Evolutionary conservation across 1,139 yeast genomes (phyloP), one percentile per base, ranked within the genome.

Genomic region (Hansenula lynferdii): DNA sequence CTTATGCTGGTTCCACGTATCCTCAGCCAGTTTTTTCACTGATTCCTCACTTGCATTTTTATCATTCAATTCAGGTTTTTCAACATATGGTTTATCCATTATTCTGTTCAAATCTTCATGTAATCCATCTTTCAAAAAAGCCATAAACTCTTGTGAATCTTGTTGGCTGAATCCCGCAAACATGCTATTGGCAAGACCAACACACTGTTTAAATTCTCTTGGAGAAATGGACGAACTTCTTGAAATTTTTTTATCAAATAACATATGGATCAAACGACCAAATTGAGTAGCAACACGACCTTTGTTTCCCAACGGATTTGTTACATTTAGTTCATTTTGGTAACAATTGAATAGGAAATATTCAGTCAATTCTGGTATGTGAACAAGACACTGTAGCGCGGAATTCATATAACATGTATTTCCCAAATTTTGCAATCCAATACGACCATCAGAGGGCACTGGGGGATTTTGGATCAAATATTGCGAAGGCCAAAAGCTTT

Each of bases 341-440:
- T 69, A 85, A n/a, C 75, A 67, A 38, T 76, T 73, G 53, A 75
- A 77, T 34, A 74, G 60, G 54, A 92, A 92, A 58, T 87, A 92
- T 35, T 78, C 71, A 15, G 82, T 77, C 30, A 92, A 63, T 57
- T 89, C 97, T 1, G 96, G 96, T 11, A 90, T 73, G 56, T 92
- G 98, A 1, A 80, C 72, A 36, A 92, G 64, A 56, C 97, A 92
- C 58, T 92, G 98, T 39, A 92, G 65, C 0, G 97, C 97, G 14
- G 96, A 86, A 61, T 92, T 92, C 97, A 92, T 92, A 58, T 89
- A 92, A 58, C 98, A 92, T 0, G 96, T 85, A 56, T 92, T 92
- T 7, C 98, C 98, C 47, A 92, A 65, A 56, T 92, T 92, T 33
- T 72, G 70, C 37, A 92, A 65, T 0, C 98, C 98, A 8, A 69